These are phyloP conservation scores for Pythium insidiosum DNA, from an alignment of 352 stramenopile species.

Conservation along the genomic window DNA sequence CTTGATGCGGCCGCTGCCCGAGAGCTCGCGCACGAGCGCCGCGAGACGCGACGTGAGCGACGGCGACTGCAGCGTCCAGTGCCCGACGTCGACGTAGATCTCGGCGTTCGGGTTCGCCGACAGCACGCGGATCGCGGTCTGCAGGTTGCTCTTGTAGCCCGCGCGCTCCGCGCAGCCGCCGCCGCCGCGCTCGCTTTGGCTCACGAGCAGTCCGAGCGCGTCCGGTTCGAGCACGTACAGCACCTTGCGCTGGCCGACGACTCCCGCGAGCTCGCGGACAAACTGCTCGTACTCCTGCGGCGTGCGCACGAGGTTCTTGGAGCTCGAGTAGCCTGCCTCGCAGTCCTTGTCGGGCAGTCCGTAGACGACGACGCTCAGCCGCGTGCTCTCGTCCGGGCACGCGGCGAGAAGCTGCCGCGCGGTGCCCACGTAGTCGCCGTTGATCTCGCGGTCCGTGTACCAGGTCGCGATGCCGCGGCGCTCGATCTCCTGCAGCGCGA, in stretches of 20 bases:
- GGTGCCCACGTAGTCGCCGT: constrained; percentile 28
- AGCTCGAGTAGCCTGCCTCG: constrained; percentile 33
- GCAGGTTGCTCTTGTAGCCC: constrained; percentile 46
- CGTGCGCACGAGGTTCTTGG: constrained; percentile 23
- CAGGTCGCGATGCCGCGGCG: constrained; percentile 50
- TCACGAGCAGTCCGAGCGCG: constrained; percentile 39
- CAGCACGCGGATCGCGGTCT: constrained; percentile 35
- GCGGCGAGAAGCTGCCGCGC: constrained; percentile 18
- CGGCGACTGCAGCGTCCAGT: constrained; percentile 36
- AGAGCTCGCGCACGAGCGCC: constrained; percentile 36
- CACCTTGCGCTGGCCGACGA: constrained; percentile 39
- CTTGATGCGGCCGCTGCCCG: constrained; percentile 25
- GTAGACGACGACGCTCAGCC: constrained; percentile 55
- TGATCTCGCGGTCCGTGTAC: constrained; percentile 44
- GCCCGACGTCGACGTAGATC: constrained; percentile 58
- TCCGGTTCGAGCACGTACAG: constrained; percentile 64
- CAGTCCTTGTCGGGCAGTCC: constrained; percentile 65
- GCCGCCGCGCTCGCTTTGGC: no score
- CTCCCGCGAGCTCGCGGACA: constrained; percentile 23
- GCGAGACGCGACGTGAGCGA: constrained; percentile 20
- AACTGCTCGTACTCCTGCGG: constrained; percentile 38
- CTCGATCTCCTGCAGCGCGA: constrained; percentile 41
- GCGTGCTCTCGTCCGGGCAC: constrained; percentile 28
- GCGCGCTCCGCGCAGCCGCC: constrained; percentile 26
- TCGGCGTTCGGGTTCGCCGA: constrained; percentile 46